These are phyloP conservation scores for Debaryomyces fabryi DNA, from an alignment of 1,139 yeast species.

Conservation along the genomic window DNA sequence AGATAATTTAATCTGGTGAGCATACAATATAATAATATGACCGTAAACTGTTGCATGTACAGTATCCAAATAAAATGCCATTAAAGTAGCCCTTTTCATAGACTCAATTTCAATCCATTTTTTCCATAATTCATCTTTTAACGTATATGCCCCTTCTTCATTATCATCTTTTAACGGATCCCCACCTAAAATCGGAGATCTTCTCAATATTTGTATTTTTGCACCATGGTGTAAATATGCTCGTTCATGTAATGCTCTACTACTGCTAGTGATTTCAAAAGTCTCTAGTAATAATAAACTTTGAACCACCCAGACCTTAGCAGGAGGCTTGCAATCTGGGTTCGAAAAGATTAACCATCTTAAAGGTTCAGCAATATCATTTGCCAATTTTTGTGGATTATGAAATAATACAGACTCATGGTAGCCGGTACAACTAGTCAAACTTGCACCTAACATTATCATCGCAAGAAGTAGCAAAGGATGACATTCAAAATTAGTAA, in stretches of 20 bases:
- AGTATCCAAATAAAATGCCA: constrained; percentile 37
- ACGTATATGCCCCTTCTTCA: constrained; percentile 22
- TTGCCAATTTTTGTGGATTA: constrained; percentile 26
- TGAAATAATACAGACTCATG: constrained; percentile 17
- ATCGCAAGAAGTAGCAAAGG: constrained; percentile 56
- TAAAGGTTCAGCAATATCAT: constrained; percentile 59
- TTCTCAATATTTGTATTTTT: constrained; percentile 65
- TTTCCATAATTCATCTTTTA: constrained; percentile 22
- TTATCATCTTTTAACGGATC: constrained; percentile 44
- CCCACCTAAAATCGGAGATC: constrained; percentile 70
- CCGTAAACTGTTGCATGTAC: constrained; percentile 38
- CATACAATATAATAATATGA: constrained; percentile 29
- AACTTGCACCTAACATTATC: constrained; percentile 58
- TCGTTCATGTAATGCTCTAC: constrained; percentile 62
- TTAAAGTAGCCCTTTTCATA: constrained; percentile 33
- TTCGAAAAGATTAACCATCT: constrained; percentile 62
- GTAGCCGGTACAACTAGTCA: constrained; percentile 21
- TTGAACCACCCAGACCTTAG: constrained; percentile 66
- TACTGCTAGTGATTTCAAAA: constrained; percentile 53
- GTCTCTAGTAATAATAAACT: constrained; percentile 60
- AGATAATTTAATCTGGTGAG: constrained; percentile 33
- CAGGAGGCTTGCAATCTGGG: constrained; percentile 54
- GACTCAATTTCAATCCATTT: constrained; percentile 38
- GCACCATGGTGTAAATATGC: constrained; percentile 77
- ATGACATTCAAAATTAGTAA: constrained; percentile 52